These are phyloP conservation scores for Pyrenopolyporus hunteri DNA, from an alignment of 495 filamentous ascomycete species.

Conservation along the genomic window DNA sequence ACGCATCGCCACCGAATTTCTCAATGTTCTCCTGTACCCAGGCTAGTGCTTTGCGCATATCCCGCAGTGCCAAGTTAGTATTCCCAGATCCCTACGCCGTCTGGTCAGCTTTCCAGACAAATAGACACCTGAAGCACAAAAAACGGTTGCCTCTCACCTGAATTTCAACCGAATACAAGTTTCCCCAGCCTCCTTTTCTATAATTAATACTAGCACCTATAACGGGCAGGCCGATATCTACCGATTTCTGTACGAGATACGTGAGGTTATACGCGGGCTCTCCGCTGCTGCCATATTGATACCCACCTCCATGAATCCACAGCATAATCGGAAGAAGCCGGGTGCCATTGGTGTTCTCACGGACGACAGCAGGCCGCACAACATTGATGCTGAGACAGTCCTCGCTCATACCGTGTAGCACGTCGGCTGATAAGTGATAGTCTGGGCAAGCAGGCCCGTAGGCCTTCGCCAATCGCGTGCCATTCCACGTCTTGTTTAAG, in stretches of 20 bases:
- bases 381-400: conserved; percentile 73
- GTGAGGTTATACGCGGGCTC: conserved; percentile 58
- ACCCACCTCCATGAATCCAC: conserved; percentile 73
- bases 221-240: conserved; percentile 53
- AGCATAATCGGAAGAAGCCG: conserved; percentile 62
- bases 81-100: conserved; percentile 41
- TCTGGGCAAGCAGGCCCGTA: conserved; percentile 59
- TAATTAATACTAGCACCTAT: conserved; percentile 54
- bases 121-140: not conserved
- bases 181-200: conserved; percentile 53
- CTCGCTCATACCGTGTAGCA: conserved; percentile 61
- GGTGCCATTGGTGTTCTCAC: not conserved
- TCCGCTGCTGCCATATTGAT: conserved; percentile 63
- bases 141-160: conserved; percentile 25
- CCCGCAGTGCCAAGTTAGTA: conserved; percentile 51
- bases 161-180: conserved; percentile 54
- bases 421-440: conserved; percentile 47
- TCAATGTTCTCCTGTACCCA: conserved; percentile 66
- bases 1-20: conserved; percentile 61
- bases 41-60: conserved; percentile 60
- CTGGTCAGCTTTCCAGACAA: not conserved
- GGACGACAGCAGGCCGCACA: conserved; percentile 58
- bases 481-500: conserved; percentile 53
- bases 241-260: conserved; percentile 52
- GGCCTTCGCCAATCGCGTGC: conserved; percentile 53